A percentile compares a stretch with the other conserved stretches of the same genome.
Conservation (phyloP, 2,329 filamentous ascomycete species). For the Lojkania enalia region DNA sequence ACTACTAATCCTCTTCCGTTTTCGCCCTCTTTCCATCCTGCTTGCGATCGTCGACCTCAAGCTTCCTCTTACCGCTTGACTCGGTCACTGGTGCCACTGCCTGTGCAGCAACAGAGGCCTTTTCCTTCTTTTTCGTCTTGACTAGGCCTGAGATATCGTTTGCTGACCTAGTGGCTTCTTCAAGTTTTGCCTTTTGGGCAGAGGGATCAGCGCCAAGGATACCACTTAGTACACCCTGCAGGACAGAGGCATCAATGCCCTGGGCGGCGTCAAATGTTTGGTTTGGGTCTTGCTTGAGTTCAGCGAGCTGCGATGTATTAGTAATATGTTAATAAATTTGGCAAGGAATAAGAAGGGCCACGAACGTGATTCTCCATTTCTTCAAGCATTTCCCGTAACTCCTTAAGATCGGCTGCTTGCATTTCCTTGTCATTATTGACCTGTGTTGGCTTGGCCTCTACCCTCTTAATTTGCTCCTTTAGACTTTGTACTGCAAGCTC, state of each 20-base stretch:
- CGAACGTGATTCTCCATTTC: conserved; percentile 69
- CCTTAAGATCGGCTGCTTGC: conserved; percentile 61
- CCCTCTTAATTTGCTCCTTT: conserved; percentile 69
- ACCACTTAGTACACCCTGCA: conserved; percentile 66
- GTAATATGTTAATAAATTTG: conserved; percentile 9
- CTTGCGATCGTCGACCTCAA: conserved; percentile 30
- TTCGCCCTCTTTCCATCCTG: conserved; percentile 37
- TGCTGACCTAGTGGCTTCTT: conserved; percentile 73
- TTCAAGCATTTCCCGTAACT: conserved; percentile 76
- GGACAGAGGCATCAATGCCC: conserved; percentile 50
- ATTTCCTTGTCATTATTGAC: conserved; percentile 67
- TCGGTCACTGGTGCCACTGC: conserved; percentile 7
- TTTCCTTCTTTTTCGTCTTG: conserved; percentile 66
- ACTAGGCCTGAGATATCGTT: conserved; percentile 76
- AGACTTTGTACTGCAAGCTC: conserved; percentile 75
- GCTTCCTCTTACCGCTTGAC: conserved; percentile 36
- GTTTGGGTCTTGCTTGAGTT: conserved; percentile 66
- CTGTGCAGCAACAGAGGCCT: conserved; percentile 15
- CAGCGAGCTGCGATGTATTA: conserved; percentile 59
- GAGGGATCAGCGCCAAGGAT: conserved; percentile 64
- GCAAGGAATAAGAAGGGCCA: conserved; percentile 12
- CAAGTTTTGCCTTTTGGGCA: conserved; percentile 65
- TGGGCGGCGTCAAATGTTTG: conserved; percentile 26
- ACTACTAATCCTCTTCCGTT: conserved; percentile 32
- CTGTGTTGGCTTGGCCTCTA: conserved; percentile 65